Percentiles rank a stretch among this genome's conserved stretches.
These are phyloP conservation scores for Rosa lucieae DNA, from an alignment of 306 rosid species.

Conservation along the genomic window DNA sequence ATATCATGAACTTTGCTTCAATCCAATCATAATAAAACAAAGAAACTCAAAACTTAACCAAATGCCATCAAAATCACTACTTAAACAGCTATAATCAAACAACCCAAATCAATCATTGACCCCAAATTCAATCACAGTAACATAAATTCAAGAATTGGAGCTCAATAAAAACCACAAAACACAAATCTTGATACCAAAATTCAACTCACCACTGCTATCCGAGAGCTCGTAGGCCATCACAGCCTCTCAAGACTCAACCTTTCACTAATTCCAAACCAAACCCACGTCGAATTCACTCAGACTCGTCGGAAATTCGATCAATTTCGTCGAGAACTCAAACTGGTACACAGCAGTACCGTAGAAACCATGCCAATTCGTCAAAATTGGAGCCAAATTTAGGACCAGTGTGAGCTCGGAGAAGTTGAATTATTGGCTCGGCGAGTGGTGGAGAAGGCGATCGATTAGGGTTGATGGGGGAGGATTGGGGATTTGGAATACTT, in stretches of 20 bases:
- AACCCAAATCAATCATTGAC: background rate
- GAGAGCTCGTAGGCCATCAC: conserved; percentile 68
- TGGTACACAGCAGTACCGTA: background rate
- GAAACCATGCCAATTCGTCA: conserved; percentile 17
- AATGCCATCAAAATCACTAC: conserved; percentile 20
- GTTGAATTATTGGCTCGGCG: conserved; percentile 24
- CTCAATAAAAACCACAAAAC: conserved; percentile 17
- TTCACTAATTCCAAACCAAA: conserved; percentile 22
- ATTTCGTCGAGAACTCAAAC: conserved; percentile 19
- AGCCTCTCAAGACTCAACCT: conserved; percentile 17
- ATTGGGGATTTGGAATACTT: conserved; percentile 15
- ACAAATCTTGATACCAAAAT: background rate
- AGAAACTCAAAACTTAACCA: background rate
- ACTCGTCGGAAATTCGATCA: conserved; percentile 25
- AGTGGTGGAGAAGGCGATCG: conserved; percentile 35
- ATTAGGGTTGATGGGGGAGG: conserved; percentile 24
- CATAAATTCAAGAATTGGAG: conserved; percentile 3
- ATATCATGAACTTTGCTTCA: background rate
- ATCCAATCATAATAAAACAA: background rate
- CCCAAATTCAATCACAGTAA: conserved; percentile 6
- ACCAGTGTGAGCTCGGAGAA: conserved; percentile 21
- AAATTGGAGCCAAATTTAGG: conserved; percentile 3
- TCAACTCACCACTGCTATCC: conserved; percentile 73
- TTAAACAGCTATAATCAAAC: conserved; percentile 1
- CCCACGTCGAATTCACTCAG: conserved; percentile 30